These are phyloP conservation scores for Geosmithia flava DNA, from an alignment of 2,329 filamentous ascomycete species.

Conservation along the genomic window DNA sequence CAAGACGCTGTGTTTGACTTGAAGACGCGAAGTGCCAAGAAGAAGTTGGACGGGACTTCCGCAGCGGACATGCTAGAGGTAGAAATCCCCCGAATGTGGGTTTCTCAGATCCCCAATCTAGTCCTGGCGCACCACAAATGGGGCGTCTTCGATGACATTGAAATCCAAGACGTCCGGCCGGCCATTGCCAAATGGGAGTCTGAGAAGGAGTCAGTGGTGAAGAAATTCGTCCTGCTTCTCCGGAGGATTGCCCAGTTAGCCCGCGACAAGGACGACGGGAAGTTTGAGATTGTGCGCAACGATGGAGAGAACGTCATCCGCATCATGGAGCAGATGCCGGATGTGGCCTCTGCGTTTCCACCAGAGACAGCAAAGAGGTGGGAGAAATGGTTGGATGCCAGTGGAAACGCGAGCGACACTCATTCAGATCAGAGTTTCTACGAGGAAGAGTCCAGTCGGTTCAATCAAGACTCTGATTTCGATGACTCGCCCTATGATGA, in stretches of 20 bases:
- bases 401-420: not conserved
- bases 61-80: constrained; percentile 9
- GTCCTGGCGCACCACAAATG: constrained; percentile 20
- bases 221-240: not conserved
- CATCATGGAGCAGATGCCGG: not conserved
- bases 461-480: not conserved
- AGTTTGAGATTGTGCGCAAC: not conserved
- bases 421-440: not conserved
- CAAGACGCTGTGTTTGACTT: constrained; percentile 21
- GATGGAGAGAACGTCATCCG: not conserved
- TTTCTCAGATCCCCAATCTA: constrained; percentile 18
- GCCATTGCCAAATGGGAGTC: constrained; percentile 2
- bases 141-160: constrained; percentile 18
- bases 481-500: not conserved
- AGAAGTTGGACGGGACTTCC: constrained; percentile 1
- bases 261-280: not conserved
- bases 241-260: not conserved
- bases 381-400: not conserved
- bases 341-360: not conserved
- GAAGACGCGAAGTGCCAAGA: constrained; percentile 19
- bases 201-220: not conserved
- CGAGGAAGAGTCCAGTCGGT: not conserved
- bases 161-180: constrained; percentile 12
- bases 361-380: not conserved
- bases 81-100: constrained; percentile 23